These are phyloP conservation scores for Cyclaneusma minus DNA, from an alignment of 2,329 filamentous ascomycete species.

Conservation along the genomic window DNA sequence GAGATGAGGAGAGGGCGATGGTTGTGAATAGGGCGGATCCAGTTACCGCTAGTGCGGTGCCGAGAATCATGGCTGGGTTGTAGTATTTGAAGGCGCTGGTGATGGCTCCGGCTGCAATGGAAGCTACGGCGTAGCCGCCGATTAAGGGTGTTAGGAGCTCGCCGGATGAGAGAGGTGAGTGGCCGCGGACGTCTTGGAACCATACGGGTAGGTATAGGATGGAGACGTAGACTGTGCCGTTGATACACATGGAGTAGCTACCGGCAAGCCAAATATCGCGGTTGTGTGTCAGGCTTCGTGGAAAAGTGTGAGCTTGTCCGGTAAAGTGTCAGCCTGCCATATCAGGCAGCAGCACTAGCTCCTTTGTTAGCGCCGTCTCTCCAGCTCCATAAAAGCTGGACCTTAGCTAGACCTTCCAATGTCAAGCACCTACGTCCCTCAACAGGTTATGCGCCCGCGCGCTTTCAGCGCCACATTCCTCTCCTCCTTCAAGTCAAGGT, in stretches of 20 bases:
- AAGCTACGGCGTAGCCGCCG: constrained; percentile 25
- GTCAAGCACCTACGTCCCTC: too few relatives aligned
- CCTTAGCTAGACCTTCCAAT: too few relatives aligned
- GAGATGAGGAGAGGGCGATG: constrained; percentile 19
- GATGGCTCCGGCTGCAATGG: constrained; percentile 23
- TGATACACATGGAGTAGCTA: constrained; percentile 11
- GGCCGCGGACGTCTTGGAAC: constrained; percentile 19
- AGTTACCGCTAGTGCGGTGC: constrained; percentile 20
- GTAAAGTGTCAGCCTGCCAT: too few relatives aligned
- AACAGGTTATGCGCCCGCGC: too few relatives aligned
- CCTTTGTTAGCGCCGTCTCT: too few relatives aligned
- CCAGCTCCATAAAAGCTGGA: too few relatives aligned
- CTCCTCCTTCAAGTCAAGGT: too few relatives aligned
- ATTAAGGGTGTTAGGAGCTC: constrained; percentile 27
- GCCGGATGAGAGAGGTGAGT: constrained; percentile 25
- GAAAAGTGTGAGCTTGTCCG: too few relatives aligned
- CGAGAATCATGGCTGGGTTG: constrained; percentile 25
- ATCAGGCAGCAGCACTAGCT: too few relatives aligned
- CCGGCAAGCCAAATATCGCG: constrained; percentile 10
- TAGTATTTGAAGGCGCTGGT: constrained; percentile 27
- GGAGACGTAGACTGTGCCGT: constrained; percentile 14
- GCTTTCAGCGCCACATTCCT: too few relatives aligned
- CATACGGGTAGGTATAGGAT: constrained; percentile 18
- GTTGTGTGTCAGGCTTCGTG: constrained; percentile 20
- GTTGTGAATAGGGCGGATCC: constrained; percentile 28